phyloP scores from a whole-genome alignment of 1,139 yeast species.

The Geotrichum klebahnii region DNA sequence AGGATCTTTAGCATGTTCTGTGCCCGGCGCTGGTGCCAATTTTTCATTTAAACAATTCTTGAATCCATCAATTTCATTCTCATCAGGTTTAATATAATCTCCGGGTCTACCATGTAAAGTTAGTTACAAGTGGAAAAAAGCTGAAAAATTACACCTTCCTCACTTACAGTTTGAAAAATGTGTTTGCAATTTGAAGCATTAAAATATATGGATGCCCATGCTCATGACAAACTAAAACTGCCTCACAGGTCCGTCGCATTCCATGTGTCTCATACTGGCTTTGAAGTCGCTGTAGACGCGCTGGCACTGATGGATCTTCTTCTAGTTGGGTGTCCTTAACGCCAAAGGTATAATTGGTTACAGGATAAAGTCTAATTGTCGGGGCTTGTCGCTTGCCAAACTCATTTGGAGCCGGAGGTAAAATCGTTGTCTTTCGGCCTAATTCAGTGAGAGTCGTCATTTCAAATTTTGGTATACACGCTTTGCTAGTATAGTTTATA shows the following conservation, averaged over 20 bases:
- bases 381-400: conserved; percentile 29
- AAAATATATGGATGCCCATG: conserved; percentile 40
- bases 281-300: conserved; percentile 34
- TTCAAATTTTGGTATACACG: background rate
- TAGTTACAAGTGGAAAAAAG: conserved; percentile 18
- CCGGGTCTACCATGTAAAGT: conserved; percentile 34
- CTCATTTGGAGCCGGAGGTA: conserved; percentile 27
- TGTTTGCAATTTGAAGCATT: conserved; percentile 35
- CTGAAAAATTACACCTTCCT: background rate
- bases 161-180: conserved; percentile 34
- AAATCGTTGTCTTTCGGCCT: conserved; percentile 29
- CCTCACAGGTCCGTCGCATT: conserved; percentile 39
- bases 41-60: conserved; percentile 32
- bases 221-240: conserved; percentile 38
- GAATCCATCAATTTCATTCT: conserved; percentile 36
- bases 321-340: conserved; percentile 38
- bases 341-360: conserved; percentile 37
- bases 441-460: conserved; percentile 33
- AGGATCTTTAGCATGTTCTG: conserved; percentile 24
- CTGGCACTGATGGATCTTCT: conserved; percentile 36
- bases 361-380: conserved; percentile 36
- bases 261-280: conserved; percentile 37
- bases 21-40: conserved; percentile 29
- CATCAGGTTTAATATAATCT: conserved; percentile 36
- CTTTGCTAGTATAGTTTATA: background rate